Evolutionary conservation across 2,329 filamentous ascomycete species (phyloP).

Genomic region (Ophiocordyceps camponoti-leonardi): DNA sequence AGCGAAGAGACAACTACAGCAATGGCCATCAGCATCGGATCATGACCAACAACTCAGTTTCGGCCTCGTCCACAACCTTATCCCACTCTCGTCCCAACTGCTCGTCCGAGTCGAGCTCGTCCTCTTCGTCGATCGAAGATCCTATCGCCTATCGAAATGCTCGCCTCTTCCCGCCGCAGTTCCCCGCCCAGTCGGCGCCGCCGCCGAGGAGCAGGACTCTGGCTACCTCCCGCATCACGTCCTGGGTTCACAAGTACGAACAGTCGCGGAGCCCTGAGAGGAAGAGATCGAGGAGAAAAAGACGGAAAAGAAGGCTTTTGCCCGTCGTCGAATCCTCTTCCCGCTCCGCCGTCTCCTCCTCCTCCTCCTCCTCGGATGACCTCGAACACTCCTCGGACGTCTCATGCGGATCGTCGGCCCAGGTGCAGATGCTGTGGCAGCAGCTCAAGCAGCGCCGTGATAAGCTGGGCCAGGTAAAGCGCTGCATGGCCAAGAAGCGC

Average conservation of each 20-base stretch:
- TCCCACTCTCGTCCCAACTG: conserved; percentile 8
- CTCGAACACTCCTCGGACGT: conserved; percentile 5
- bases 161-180: conserved; percentile 14
- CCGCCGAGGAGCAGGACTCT: conserved; percentile 10
- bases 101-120: conserved; percentile 7
- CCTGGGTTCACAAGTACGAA: conserved; percentile 16
- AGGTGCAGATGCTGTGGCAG: conserved; percentile 17
- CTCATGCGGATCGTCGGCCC: conserved; percentile 7
- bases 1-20: too few relatives aligned
- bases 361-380: conserved; percentile 3
- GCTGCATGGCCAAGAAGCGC: conserved; percentile 15
- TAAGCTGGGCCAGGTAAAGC: conserved; percentile 11
- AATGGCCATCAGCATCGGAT: neutral
- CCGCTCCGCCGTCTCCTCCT: neutral
- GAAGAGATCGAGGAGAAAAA: conserved; percentile 1
- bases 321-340: neutral
- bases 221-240: conserved; percentile 15
- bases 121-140: conserved; percentile 11
- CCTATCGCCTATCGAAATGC: conserved; percentile 12
- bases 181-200: conserved; percentile 10
- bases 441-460: conserved; percentile 16
- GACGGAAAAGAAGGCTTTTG: conserved; percentile 1
- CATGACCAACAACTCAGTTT: conserved; percentile 2
- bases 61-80: conserved; percentile 8
- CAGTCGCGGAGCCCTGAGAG: conserved; percentile 9